Evolutionary conservation across 768 basidiomycete species (phyloP).

Genomic region (Suillus americanus): DNA sequence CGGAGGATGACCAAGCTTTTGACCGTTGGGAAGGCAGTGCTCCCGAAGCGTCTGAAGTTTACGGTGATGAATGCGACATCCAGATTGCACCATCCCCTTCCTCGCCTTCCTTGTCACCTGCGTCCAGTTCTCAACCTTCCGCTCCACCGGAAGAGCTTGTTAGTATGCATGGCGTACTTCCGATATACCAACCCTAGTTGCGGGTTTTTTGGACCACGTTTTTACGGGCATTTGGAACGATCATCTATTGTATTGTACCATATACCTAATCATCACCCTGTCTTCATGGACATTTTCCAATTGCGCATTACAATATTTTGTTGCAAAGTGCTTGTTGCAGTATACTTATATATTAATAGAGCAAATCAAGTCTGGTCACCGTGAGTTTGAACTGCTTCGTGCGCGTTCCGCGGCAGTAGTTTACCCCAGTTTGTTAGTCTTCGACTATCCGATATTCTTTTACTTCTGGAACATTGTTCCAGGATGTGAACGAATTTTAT

Average conservation of each 20-base stretch:
- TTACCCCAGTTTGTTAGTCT: neutral
- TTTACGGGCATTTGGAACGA: conserved; percentile 5
- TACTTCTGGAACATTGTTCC: no score
- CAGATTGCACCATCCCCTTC: neutral
- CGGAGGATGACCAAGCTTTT: conserved; percentile 21
- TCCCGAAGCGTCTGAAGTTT: conserved; percentile 3
- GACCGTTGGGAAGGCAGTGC: conserved; percentile 22
- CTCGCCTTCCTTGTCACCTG: conserved; percentile 6
- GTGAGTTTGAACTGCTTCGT: neutral
- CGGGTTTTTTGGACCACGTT: conserved; percentile 4
- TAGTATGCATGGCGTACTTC: conserved; percentile 21
- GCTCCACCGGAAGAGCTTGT: conserved; percentile 7
- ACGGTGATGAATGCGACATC: conserved; percentile 6
- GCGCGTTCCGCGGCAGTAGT: neutral
- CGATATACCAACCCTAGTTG: conserved; percentile 28
- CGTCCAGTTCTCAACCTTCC: conserved; percentile 6
- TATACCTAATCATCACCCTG: conserved; percentile 22
- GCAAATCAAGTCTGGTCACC: no score
- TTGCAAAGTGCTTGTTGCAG: neutral
- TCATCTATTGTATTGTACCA: conserved; percentile 24
- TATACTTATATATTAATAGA: no score
- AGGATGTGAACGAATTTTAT: no score
- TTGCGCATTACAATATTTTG: neutral
- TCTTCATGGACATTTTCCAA: conserved; percentile 1
- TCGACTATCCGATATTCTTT: neutral